Conservation (phyloP, 768 basidiomycete species). For the Polyporus arcularius region DNA sequence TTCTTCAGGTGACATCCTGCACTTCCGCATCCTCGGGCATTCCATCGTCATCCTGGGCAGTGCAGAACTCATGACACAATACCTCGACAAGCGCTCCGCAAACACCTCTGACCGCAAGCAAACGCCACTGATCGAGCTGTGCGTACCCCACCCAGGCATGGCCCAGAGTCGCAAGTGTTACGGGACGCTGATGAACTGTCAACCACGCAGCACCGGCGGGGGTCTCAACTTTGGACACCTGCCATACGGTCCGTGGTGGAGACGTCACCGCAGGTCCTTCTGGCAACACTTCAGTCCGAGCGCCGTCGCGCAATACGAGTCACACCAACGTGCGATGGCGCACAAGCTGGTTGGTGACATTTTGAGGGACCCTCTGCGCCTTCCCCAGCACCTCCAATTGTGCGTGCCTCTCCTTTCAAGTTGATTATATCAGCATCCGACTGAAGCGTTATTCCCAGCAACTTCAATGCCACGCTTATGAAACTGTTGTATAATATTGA, state of each 20-base stretch:
- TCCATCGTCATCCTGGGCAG: constrained; percentile 10
- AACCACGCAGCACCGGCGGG: background rate
- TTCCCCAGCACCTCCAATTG: constrained; percentile 5
- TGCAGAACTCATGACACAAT: constrained; percentile 1
- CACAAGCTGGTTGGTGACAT: background rate
- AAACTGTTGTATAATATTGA: constrained; percentile 31
- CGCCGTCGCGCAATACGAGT: background rate
- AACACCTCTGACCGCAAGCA: constrained; percentile 22
- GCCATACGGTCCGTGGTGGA: constrained; percentile 9
- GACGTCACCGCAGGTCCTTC: constrained; percentile 4
- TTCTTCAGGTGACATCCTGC: constrained; percentile 15
- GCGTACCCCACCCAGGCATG: background rate
- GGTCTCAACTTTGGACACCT: background rate
- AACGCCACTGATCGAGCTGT: constrained; percentile 22
- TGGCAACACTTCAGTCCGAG: constrained; percentile 5
- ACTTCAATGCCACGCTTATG: constrained; percentile 15
- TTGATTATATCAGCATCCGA: background rate
- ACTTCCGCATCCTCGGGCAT: constrained; percentile 12
- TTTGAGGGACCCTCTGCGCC: background rate
- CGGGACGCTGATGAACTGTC: background rate
- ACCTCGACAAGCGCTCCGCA: constrained; percentile 19
- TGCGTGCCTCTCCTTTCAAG: background rate
- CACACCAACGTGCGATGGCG: background rate
- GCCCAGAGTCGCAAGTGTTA: background rate
- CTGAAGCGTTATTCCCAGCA: background rate